Base-by-base conservation (phyloP, 371 early-diverging fungal genomes). In the Mortierella sp. region DNA sequence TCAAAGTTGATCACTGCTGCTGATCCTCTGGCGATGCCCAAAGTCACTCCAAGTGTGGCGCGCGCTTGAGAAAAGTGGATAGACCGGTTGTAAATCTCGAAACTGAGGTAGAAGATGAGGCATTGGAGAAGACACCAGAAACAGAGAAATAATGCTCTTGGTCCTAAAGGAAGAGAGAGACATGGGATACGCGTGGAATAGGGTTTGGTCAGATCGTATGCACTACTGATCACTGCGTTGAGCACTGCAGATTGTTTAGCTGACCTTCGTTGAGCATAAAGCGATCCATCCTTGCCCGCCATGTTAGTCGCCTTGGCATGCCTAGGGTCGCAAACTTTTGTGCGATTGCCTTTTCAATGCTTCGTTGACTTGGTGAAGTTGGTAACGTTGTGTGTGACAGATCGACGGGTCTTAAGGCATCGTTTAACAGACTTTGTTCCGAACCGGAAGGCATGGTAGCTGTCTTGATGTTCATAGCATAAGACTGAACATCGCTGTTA, bases 1-100 rank as follows among this genome's bases (percentile, higher is more conserved):
- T 92, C 85, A 40, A 92, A 68, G 53, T 90, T 89, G 39, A 90
- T 65, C 14, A 80, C 83, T 21, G 86, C 69, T 4, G 94, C 93
- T 0, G 92, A 82, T 1, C 88, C 81, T 12, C 86, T 79, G 3
- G 89, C 82, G 2, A 82, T 68, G 0, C 82, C 56, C 43, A 85
- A 80, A 0, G 86, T 80, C 19, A 67, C 50, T 6, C 59, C 63
- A 5, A 65, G 28, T 0, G 25, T 45, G 2, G 53, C n/a, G 5
- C 70, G 63, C 12, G 59, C 59, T 22, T 69, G 54, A 0, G 54
- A 47, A 49, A 57, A 57, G 9, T 43, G 70, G 0, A 37, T 37
- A 2, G 70, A 62, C 1, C 67, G 62, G 29, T 67, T 58, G 57
- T 67, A 73, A 29, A 73, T 67, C 47, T 54, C 67, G 21, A 67